Conservation (phyloP, 2,329 filamentous ascomycete genomes). For the Ophiostoma ulmi region DNA sequence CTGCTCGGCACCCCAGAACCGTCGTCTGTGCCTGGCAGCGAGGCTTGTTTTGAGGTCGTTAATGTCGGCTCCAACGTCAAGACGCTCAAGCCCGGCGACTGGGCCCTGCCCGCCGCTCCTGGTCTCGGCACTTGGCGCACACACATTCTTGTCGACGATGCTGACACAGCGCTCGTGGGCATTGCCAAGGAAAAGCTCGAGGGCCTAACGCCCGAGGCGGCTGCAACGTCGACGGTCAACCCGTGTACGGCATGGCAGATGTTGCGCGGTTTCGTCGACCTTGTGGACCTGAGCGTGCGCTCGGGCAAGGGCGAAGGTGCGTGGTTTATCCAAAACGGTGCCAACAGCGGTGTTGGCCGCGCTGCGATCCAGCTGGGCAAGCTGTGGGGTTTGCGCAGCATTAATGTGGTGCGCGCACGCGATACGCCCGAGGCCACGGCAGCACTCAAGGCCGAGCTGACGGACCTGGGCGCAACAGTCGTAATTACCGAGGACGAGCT, state of each 20-base stretch:
- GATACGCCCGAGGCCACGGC: conserved; percentile 60
- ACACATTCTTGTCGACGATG: conserved; percentile 63
- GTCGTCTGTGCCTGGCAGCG: conserved; percentile 77
- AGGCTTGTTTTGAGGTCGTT: conserved; percentile 88
- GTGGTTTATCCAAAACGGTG: conserved; percentile 97
- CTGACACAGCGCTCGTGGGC: conserved; percentile 56
- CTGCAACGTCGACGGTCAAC: conserved; percentile 85
- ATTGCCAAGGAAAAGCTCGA: conserved; percentile 39
- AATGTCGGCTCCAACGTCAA: conserved; percentile 55
- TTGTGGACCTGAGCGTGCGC: conserved; percentile 43
- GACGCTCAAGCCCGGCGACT: conserved; percentile 68
- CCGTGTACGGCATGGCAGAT: conserved; percentile 93
- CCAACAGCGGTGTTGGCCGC: conserved; percentile 87
- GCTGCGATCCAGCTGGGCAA: conserved; percentile 82
- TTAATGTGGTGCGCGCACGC: conserved; percentile 80
- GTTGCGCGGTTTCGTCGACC: conserved; percentile 69
- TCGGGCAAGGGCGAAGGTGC: conserved; percentile 63
- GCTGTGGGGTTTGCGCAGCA: conserved; percentile 82
- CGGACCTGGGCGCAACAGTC: conserved; percentile 51
- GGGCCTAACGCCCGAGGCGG: conserved; percentile 64
- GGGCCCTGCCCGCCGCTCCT: conserved; percentile 81
- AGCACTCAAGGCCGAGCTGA: conserved; percentile 49
- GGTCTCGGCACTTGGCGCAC: conserved; percentile 94
- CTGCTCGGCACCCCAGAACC: conserved; percentile 69
- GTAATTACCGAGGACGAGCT: conserved; percentile 55